Conservation (phyloP, 129 eudicot genomes). For the Saposhnikovia divaricata region DNA sequence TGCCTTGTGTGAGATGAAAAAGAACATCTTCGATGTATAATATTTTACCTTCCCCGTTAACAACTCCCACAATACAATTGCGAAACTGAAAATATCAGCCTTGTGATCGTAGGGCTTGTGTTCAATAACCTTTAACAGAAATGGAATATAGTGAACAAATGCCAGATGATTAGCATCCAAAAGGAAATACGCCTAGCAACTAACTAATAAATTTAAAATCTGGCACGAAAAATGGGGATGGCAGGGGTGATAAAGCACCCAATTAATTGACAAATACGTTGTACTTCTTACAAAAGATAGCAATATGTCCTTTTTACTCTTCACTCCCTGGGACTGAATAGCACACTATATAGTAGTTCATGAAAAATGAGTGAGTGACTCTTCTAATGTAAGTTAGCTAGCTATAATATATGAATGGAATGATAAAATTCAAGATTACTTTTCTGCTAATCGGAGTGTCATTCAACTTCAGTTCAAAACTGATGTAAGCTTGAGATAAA, state of each 20-base stretch:
- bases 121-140: constrained; percentile 66
- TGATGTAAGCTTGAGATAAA: background rate
- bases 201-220: background rate
- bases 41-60: constrained; percentile 78
- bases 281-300: background rate
- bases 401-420: background rate
- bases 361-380: background rate
- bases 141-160: background rate
- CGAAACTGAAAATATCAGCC: constrained; percentile 89
- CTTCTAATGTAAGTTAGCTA: background rate
- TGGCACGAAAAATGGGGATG: background rate
- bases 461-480: background rate
- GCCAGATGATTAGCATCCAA: background rate
- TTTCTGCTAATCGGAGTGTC: background rate
- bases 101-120: constrained; percentile 96
- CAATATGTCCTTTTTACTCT: background rate
- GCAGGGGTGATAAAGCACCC: background rate
- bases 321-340: background rate
- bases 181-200: background rate
- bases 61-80: constrained; percentile 86
- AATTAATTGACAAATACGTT: background rate
- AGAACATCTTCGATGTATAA: no score
- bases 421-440: background rate
- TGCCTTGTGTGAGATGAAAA: background rate
- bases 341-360: background rate